Evolutionary conservation across 176 grass and related monocot species (phyloP).

Genomic region (Zea luxurians): DNA sequence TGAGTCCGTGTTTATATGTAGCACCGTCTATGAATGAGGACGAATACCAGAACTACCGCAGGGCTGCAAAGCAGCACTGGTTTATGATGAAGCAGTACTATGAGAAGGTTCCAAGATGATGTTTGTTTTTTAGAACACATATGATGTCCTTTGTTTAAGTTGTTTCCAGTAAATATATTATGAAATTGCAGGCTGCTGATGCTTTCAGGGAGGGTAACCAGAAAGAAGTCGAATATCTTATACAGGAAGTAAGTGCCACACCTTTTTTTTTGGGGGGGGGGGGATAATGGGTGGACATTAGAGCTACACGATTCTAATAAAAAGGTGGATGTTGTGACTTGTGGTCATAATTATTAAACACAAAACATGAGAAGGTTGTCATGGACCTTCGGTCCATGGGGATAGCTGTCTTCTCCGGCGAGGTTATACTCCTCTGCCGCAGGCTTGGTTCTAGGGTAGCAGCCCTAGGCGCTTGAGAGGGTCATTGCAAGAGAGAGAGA

Average conservation of each 20-base stretch:
- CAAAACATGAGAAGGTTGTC: slow-evolving; percentile 9
- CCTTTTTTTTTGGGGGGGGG: background rate
- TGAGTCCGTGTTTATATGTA: slow-evolving; percentile 36
- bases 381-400: too few relatives aligned
- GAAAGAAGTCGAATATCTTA: slow-evolving; percentile 55
- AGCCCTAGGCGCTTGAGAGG: too few relatives aligned
- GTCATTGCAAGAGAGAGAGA: too few relatives aligned
- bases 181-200: slow-evolving; percentile 72
- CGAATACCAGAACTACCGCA: slow-evolving; percentile 69
- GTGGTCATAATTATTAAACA: background rate
- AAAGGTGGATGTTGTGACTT: background rate
- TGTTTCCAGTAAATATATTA: slow-evolving; percentile 10
- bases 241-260: slow-evolving; percentile 60
- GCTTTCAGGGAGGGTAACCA: slow-evolving; percentile 68
- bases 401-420: too few relatives aligned
- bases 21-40: slow-evolving; percentile 50
- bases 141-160: slow-evolving; percentile 11
- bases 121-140: background rate
- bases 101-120: slow-evolving; percentile 50
- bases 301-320: background rate
- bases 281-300: background rate
- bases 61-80: slow-evolving; percentile 79
- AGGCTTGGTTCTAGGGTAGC: too few relatives aligned
- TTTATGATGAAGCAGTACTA: slow-evolving; percentile 92
- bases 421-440: too few relatives aligned